phyloP scores from a whole-genome alignment of 768 basidiomycete genomes.

The Pleurotus salmoneostramineus region DNA sequence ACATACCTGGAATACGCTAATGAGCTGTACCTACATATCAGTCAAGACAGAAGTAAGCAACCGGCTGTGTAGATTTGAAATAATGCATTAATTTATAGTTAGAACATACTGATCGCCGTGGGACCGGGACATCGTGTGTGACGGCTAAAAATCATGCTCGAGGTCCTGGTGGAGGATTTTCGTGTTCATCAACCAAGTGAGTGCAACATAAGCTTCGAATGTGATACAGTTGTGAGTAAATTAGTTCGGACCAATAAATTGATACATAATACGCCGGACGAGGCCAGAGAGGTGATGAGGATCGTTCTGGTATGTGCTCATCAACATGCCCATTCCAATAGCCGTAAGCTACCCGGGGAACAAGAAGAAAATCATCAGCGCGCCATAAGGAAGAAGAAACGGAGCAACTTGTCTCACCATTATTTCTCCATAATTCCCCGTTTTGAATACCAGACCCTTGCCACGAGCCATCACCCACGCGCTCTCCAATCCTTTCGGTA shows the following conservation, averaged over 20 bases:
- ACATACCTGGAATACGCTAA: too few relatives aligned
- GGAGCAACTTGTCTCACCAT: slow-evolving; percentile 37
- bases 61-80: too few relatives aligned
- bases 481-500: slow-evolving; percentile 89
- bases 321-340: slow-evolving; percentile 88
- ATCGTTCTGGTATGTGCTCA: slow-evolving; percentile 84
- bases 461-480: slow-evolving; percentile 81
- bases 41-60: too few relatives aligned
- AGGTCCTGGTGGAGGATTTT: too few relatives aligned
- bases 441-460: slow-evolving; percentile 68
- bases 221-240: neutral
- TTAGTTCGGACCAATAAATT: slow-evolving; percentile 85
- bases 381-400: slow-evolving; percentile 1
- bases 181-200: neutral
- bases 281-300: slow-evolving; percentile 81
- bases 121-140: too few relatives aligned
- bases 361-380: slow-evolving; percentile 2
- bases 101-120: too few relatives aligned
- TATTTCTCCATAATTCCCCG: slow-evolving; percentile 66
- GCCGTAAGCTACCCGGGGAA: slow-evolving; percentile 45
- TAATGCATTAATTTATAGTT: too few relatives aligned
- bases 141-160: too few relatives aligned
- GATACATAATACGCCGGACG: slow-evolving; percentile 78
- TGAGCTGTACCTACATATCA: too few relatives aligned
- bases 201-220: neutral